Evolutionary conservation across 495 filamentous ascomycete genomes (phyloP), one percentile per base, ranked within the genome.

Genomic region (Penicillium paradoxum): DNA sequence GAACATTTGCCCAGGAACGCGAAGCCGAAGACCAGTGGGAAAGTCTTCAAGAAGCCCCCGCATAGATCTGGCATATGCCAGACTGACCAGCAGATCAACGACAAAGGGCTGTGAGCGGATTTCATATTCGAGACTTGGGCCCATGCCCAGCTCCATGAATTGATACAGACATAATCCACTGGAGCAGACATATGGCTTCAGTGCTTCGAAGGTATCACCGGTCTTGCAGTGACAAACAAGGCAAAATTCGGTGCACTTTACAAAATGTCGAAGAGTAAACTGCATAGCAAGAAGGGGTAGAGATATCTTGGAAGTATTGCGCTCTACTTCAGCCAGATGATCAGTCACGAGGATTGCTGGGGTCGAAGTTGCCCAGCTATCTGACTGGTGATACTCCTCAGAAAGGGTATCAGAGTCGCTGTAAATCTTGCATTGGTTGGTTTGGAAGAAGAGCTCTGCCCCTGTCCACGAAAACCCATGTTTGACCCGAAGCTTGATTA

Each of bases 101-200:
- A 96, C 91, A 34, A 84, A 79, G 8, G 91, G 90, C 56, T 93
- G 86, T 14, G 83, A 79, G 25, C 85, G 54, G 27, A 97, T 88
- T 60, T 96, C 90, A 62, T 89, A 80, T 62, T 96, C 91, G 49
- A 96, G 80, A 60, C 82, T 88, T 2, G 89, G 85, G 0, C 91
- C 91, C 65, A 96, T 84, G 0, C 89, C 90, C 22, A 93, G 75
- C n/a, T 79, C 78, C 82, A 96, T 88, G 71, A 95, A 96, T 61
- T 97, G 92, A 57, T 90, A 93, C 2, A 96, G 72, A 62, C 92
- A 97, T 7, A 97, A 75, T 3, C 78, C 79, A 17, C 83, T 81
- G 24, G 80, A 83, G 74, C 92, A 97, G 17, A 96, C 90, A 59
- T 93, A 96, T 0, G 92, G 92, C 53, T 90, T 92, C 38, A 97